These are phyloP conservation scores for Daldinia concentrica DNA, from an alignment of 495 filamentous ascomycete species.

Conservation along the genomic window DNA sequence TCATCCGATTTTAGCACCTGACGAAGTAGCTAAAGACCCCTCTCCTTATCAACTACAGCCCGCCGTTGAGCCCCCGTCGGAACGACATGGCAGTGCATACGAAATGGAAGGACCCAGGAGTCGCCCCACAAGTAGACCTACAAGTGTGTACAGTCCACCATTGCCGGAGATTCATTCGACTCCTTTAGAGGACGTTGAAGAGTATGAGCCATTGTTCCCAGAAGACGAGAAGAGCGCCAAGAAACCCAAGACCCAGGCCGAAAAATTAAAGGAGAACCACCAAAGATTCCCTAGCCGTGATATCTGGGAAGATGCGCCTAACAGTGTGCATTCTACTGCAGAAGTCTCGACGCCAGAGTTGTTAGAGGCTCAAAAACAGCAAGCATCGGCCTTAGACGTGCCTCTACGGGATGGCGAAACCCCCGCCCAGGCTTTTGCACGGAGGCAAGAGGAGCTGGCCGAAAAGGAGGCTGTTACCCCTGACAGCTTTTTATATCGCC, in stretches of 20 bases:
- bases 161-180: conserved; percentile 64
- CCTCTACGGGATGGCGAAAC: conserved; percentile 55
- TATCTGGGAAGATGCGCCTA: conserved; percentile 96
- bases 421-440: conserved; percentile 62
- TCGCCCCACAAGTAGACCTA: conserved; percentile 76
- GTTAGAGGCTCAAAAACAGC: conserved; percentile 51
- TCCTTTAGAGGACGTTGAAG: conserved; percentile 87
- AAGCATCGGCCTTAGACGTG: conserved; percentile 29
- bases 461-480: conserved; percentile 56
- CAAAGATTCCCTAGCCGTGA: conserved; percentile 93
- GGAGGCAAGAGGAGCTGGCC: conserved; percentile 63
- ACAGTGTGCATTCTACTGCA: conserved; percentile 81
- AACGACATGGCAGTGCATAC: conserved; percentile 66
- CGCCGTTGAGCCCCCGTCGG: conserved; percentile 75
- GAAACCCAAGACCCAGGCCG: conserved; percentile 55
- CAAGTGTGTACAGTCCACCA: conserved; percentile 61
- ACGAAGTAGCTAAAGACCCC: conserved; percentile 85
- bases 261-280: conserved; percentile 64
- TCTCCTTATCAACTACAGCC: conserved; percentile 62
- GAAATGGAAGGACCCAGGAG: conserved; percentile 65
- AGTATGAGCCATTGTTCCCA: conserved; percentile 94
- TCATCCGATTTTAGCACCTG: conserved; percentile 88
- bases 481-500: conserved; percentile 55
- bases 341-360: conserved; percentile 85
- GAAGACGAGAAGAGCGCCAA: conserved; percentile 75